Base-by-base conservation (phyloP, 2,329 filamentous ascomycete species). In the Trichoderma afroharzianum region DNA sequence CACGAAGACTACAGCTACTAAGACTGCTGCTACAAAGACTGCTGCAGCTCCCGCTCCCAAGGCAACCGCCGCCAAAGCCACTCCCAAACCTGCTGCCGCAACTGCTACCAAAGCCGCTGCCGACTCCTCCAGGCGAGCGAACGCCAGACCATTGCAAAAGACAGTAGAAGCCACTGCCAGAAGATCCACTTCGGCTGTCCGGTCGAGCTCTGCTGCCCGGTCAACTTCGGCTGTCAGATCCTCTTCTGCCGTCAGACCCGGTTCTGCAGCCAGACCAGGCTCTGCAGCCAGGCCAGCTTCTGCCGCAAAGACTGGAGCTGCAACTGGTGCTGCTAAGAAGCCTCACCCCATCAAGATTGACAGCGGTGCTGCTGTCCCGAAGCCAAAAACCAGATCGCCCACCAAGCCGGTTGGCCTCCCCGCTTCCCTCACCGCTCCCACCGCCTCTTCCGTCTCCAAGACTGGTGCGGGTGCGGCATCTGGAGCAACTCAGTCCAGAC, bases 331-430 rank as follows among this genome's bases (percentile, higher is more conserved):
- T 18, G 75, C 74, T 30, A 86, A 84, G 76, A 88, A 84, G 72
- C 83, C 84, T 9, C 78, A 82, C 11, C 77, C 84, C 3, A 75
- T 84, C 39, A 84, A 85, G 61, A 81, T 83, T 30, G 77, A 77
- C 28, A 73, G 78, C n/a, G 80, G 81, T 32, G 78, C 82, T 7
- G 83, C 81, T 3, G 86, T 87, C 72, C 81, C 84, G 32, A 91
- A 90, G 77, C 87, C 88, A 9, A 91, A 89, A 78, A 57, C 61
- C 26, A 90, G 89, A 79, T 93, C 92, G 12, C 90, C 90, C 2
- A 94, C 92, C 2, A 88, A 89, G 70, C 91, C 91, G 11, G 83
- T 90, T 66, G 88, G 88, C 71, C 83, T 94, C 1, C 90, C 92
- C 9, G 84, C 91, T 11, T 68, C 66, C 71, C 83, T 94, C 33